Evolutionary conservation across 2,329 filamentous ascomycete genomes (phyloP), one percentile per base, ranked within the genome.

Genomic region (Colletotrichum sp.): DNA sequence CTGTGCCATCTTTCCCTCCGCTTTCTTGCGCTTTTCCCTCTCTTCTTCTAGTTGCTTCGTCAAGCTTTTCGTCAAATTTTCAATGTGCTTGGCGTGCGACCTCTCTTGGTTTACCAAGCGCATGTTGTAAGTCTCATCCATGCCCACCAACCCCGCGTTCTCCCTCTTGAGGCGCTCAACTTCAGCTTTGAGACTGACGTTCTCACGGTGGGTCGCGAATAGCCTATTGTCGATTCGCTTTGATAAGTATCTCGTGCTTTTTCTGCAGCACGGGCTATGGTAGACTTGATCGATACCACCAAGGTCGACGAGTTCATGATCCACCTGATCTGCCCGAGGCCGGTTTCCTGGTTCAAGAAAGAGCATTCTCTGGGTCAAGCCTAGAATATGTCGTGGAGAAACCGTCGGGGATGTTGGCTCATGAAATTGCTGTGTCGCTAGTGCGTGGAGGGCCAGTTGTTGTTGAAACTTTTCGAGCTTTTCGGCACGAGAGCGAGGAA

Each of bases 241-340:
- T 77, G 84, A 83, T 7, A 85, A 80, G 80, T 82, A 84, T 12
- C 84, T 83, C 9, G 44, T 39, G 26, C 60, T 71, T 78, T 85
- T 88, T 44, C 83, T 82, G 79, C 88, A 89, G 78, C 87, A 89
- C 24, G 81, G 79, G 15, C 84, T 83, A 77, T 89, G 88, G 76
- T 89, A 89, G 7, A 88, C 84, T 69, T 89, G 87, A 52, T 88
- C 85, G 28, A 89, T 82, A 8, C 87, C 87, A 6, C 88, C 88
- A 0, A 89, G 82, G 78, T 85, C 86, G 2, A 85, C 85, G 5
- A 89, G 81, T 65, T 86, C 86, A 6, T 83, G 81, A 64, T 87
- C 84, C 18, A 86, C 82, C 59, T 85, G 82, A 30, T 83, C 81
- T 6, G 85, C 86, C 0, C 82, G 77, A 0, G 82, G 81, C 5